Conservation (phyloP, 257 asterid genomes). For the Scutellaria minor region DNA sequence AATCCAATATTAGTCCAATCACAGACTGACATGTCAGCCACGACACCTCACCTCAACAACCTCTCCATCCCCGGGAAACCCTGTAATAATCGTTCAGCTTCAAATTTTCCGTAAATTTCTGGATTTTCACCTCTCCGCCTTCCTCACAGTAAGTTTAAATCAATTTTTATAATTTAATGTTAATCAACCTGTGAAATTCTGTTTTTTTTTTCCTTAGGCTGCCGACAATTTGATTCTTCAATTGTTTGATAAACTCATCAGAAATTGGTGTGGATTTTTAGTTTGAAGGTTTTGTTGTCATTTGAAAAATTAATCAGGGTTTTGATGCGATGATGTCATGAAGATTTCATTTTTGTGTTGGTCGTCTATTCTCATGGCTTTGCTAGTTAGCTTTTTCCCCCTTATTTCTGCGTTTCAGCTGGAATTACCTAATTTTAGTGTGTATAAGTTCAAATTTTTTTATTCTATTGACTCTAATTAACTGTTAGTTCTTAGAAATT, state of each 20-base stretch:
- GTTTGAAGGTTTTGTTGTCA: background rate
- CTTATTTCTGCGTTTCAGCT: background rate
- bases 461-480: background rate
- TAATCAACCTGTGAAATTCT: background rate
- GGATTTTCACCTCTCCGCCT: slow-evolving; percentile 18
- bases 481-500: background rate
- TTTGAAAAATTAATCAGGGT: background rate
- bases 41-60: slow-evolving; percentile 37
- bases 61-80: slow-evolving; percentile 15
- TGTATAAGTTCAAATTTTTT: background rate
- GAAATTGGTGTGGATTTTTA: background rate
- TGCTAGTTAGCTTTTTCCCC: background rate
- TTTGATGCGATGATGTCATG: background rate
- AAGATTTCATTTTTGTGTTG: slow-evolving; percentile 5
- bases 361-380: slow-evolving; percentile 1
- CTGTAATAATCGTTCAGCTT: slow-evolving; percentile 19
- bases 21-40: slow-evolving; percentile 5
- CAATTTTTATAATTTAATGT: background rate
- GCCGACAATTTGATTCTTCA: background rate
- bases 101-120: slow-evolving; percentile 23
- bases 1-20: slow-evolving; percentile 21
- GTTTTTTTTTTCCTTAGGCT: background rate
- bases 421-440: background rate
- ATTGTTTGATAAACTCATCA: slow-evolving; percentile 3
- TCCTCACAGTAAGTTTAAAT: slow-evolving; percentile 36